These are phyloP conservation scores for Leucogyrophana mollusca DNA, from an alignment of 768 basidiomycete genomes.

Conservation along the genomic window DNA sequence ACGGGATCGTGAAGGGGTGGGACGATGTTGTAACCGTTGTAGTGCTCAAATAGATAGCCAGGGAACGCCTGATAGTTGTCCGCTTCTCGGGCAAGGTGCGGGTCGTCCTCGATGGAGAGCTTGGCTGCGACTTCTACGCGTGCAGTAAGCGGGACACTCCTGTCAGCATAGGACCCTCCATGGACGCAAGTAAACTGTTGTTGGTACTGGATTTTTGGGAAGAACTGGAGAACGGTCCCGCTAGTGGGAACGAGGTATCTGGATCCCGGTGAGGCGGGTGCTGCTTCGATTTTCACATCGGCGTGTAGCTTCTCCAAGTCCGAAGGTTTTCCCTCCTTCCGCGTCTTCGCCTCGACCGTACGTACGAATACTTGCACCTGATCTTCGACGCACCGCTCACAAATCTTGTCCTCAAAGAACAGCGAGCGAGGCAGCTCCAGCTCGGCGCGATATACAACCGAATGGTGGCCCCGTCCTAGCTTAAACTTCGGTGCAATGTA, in stretches of 20 bases:
- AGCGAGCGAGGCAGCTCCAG: constrained; percentile 49
- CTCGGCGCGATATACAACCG: constrained; percentile 47
- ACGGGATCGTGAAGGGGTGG: constrained; percentile 33
- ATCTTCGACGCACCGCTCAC: constrained; percentile 36
- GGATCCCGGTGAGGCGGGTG: too few species aligned
- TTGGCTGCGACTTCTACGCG: constrained; percentile 3
- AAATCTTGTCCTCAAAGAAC: constrained; percentile 34
- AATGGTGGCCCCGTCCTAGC: constrained; percentile 52
- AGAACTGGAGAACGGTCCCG: constrained; percentile 10
- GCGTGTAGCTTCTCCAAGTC: too few species aligned
- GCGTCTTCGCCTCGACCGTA: too few species aligned
- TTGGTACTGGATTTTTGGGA: constrained; percentile 13
- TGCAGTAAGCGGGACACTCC: not conserved
- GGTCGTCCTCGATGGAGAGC: constrained; percentile 9
- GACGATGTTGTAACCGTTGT: constrained; percentile 4
- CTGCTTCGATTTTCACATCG: too few species aligned
- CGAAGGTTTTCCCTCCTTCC: too few species aligned
- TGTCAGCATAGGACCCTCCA: not conserved
- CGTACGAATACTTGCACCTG: constrained; percentile 12
- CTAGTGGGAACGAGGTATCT: too few species aligned
- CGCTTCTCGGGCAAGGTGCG: constrained; percentile 25
- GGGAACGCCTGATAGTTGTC: constrained; percentile 5
- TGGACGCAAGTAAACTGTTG: constrained; percentile 11
- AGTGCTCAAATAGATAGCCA: constrained; percentile 4
- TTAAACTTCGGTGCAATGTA: constrained; percentile 38